These are phyloP conservation scores for Xerocomus amazonicus DNA, from an alignment of 1,284 basidiomycete genomes.

Conservation along the genomic window DNA sequence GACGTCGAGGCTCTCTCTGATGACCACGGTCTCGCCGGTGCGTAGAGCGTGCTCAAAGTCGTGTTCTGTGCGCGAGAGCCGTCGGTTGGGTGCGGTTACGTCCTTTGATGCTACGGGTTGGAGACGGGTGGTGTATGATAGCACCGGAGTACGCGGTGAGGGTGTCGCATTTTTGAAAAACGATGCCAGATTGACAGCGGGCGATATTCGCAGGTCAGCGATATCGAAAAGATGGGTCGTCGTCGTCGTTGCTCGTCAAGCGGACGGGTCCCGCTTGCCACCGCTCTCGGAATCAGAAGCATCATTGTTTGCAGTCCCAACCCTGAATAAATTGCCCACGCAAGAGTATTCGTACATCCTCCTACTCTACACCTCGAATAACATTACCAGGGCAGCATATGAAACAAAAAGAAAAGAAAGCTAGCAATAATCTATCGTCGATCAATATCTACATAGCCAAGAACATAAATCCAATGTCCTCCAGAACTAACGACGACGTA, in stretches of 20 bases:
- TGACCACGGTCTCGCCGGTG: conserved; percentile 58
- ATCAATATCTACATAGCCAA: conserved; percentile 31
- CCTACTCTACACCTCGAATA: conserved; percentile 33
- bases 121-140: conserved; percentile 51
- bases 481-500: conserved; percentile 3
- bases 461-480: conserved; percentile 24
- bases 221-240: neutral
- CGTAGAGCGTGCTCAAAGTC: conserved; percentile 76
- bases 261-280: neutral
- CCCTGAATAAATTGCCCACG: conserved; percentile 28
- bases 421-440: conserved; percentile 32
- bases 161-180: conserved; percentile 44
- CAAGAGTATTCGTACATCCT: conserved; percentile 19
- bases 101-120: conserved; percentile 55
- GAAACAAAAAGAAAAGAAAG: conserved; percentile 3
- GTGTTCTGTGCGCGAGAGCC: conserved; percentile 66
- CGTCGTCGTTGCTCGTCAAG: conserved; percentile 13
- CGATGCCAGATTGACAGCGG: conserved; percentile 34
- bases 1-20: conserved; percentile 68
- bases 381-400: conserved; percentile 32
- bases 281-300: no score
- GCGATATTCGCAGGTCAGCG: neutral
- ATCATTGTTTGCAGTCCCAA: conserved; percentile 7
- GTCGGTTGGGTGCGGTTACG: conserved; percentile 38
- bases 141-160: conserved; percentile 43